Conservation (phyloP, 1,139 yeast species). For the Hemisphaericaspora xylanilytica region DNA sequence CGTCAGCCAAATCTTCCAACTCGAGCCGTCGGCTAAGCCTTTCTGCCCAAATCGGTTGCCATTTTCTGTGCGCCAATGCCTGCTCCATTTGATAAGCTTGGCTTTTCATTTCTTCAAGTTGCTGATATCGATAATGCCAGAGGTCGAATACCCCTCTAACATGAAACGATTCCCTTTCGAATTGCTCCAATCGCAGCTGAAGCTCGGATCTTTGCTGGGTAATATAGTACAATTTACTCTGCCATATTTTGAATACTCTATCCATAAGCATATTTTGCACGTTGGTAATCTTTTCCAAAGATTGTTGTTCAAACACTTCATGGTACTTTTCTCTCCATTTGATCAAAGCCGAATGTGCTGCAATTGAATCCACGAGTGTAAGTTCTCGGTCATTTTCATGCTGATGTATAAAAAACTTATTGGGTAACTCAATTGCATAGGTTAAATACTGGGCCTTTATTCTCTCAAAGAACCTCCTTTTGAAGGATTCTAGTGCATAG, state of each 20-base stretch:
- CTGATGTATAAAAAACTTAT: neutral
- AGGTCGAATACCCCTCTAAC: conserved; percentile 2
- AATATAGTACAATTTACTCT: neutral
- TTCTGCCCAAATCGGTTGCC: conserved; percentile 9
- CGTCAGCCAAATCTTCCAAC: conserved; percentile 34
- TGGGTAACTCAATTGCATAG: conserved; percentile 1
- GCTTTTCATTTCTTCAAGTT: conserved; percentile 8
- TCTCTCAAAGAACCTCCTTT: conserved; percentile 10
- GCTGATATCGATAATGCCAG: conserved; percentile 11
- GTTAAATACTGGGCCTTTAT: conserved; percentile 8
- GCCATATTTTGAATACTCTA: conserved; percentile 4
- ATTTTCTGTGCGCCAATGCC: neutral
- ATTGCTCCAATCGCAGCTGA: neutral
- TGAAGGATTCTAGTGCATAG: conserved; percentile 1
- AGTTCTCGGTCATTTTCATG: neutral
- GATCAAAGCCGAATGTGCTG: conserved; percentile 2
- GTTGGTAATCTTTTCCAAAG: neutral
- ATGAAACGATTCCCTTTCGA: neutral
- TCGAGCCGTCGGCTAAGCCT: conserved; percentile 34
- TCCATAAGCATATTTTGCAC: conserved; percentile 2
- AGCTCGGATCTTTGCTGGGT: conserved; percentile 1
- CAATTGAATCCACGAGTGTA: conserved; percentile 3
- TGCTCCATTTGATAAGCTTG: conserved; percentile 22
- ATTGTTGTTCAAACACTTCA: conserved; percentile 2
- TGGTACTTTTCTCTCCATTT: conserved; percentile 6